A percentile compares a stretch with the other conserved stretches of the same genome.
Conservation (phyloP, 148 eudicot genomes). For the Chenopodium berlandieri region DNA sequence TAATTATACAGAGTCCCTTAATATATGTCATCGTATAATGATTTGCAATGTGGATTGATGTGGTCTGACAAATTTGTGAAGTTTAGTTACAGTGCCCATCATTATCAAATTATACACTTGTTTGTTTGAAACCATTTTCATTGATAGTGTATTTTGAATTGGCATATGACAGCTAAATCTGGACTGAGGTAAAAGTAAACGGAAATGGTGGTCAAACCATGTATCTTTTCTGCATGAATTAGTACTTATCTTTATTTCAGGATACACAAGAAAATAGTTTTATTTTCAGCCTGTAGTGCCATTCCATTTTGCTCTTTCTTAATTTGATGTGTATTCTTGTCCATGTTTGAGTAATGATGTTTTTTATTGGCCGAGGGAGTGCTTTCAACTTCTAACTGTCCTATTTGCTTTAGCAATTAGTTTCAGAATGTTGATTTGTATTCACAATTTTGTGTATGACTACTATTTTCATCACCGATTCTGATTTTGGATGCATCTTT, state of each 20-base stretch:
- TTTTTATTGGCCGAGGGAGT: not conserved
- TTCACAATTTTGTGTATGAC: not conserved
- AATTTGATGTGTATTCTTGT: not conserved
- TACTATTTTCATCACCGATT: not conserved
- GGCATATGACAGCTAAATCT: not conserved
- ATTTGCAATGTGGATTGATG: not conserved
- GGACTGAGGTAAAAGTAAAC: not conserved
- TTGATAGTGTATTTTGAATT: not conserved
- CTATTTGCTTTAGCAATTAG: not conserved
- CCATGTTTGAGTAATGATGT: not conserved
- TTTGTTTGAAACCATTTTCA: not conserved
- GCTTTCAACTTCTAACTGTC: too few relatives aligned
- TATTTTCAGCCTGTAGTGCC: not conserved
- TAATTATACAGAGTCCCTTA: too few relatives aligned
- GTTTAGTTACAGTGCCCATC: not conserved
- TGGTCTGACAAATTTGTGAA: not conserved
- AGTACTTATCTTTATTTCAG: not conserved
- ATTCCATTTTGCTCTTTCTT: not conserved
- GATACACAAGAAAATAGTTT: not conserved
- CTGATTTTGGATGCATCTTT: conserved; percentile 17
- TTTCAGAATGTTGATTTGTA: not conserved
- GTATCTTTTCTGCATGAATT: not conserved
- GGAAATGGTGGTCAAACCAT: not conserved
- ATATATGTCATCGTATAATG: too few relatives aligned
- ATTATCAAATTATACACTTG: too few relatives aligned